These are phyloP conservation scores for Xylaria multiplex DNA, from an alignment of 2,329 filamentous ascomycete species.

Conservation along the genomic window DNA sequence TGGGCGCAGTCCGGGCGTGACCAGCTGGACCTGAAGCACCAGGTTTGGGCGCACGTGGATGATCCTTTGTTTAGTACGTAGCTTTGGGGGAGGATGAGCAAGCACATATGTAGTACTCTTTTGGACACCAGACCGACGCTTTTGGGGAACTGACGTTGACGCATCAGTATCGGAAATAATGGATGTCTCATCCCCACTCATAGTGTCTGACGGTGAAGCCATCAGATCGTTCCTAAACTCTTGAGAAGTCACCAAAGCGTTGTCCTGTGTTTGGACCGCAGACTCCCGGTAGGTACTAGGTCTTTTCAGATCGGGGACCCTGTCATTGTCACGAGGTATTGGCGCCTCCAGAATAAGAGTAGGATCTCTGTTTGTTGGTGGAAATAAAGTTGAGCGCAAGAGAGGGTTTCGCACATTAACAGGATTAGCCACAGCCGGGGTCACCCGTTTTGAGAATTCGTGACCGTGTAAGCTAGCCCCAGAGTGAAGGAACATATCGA, in stretches of 20 bases:
- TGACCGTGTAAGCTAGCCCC: constrained; percentile 70
- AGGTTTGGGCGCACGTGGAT: constrained; percentile 74
- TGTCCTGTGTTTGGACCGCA: constrained; percentile 33
- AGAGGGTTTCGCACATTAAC: constrained; percentile 45
- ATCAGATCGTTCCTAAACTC: constrained; percentile 44
- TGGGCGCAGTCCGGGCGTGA: constrained; percentile 69
- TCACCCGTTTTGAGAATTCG: constrained; percentile 60
- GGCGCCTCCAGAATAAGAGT: constrained; percentile 37
- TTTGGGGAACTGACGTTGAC: constrained; percentile 51
- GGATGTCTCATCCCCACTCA: constrained; percentile 62
- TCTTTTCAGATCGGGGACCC: constrained; percentile 28
- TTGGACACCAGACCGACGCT: constrained; percentile 58
- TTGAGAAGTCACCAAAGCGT: constrained; percentile 37
- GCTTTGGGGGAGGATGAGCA: constrained; percentile 72
- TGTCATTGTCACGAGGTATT: constrained; percentile 34
- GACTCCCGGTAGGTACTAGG: constrained; percentile 36
- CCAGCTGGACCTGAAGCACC: constrained; percentile 75
- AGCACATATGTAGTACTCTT: constrained; percentile 72
- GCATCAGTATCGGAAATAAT: constrained; percentile 58
- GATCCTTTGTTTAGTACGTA: constrained; percentile 70
- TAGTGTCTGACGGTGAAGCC: constrained; percentile 43
- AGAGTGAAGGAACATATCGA: constrained; percentile 67
- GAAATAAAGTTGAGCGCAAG: constrained; percentile 45
- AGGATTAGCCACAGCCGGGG: constrained; percentile 48
- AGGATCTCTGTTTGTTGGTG: constrained; percentile 42